phyloP scores from a whole-genome alignment of 164 flowering plant species.

The Tetrastigma voinierianum region DNA sequence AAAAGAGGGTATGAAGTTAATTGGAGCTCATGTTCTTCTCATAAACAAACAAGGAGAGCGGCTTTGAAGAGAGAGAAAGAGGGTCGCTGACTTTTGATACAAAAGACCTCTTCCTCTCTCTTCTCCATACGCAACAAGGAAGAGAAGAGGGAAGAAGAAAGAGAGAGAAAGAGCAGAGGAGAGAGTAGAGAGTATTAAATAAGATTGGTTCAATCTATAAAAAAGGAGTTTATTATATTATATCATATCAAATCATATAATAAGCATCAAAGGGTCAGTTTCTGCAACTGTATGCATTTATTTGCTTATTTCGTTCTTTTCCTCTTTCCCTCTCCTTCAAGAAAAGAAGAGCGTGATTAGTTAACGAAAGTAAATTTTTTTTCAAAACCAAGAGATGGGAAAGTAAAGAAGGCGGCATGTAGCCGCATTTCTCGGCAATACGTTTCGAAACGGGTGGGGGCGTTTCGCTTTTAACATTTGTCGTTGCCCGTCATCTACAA shows the following conservation, averaged over 20 bases:
- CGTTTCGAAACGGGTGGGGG: conserved; percentile 21
- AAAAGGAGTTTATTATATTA: background rate
- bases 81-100: conserved; percentile 73
- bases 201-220: background rate
- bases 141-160: conserved; percentile 17
- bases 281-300: conserved; percentile 13
- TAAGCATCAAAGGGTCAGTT: conserved; percentile 28
- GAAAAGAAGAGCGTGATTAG: no score
- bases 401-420: conserved; percentile 60
- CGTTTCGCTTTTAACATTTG: no score
- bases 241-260: background rate
- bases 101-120: conserved; percentile 16
- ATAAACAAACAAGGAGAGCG: conserved; percentile 11
- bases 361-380: conserved; percentile 3
- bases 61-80: conserved; percentile 25
- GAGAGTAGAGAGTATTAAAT: background rate
- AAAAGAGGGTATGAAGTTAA: conserved; percentile 8
- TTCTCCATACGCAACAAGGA: conserved; percentile 27
- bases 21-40: conserved; percentile 7
- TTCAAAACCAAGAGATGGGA: conserved; percentile 22
- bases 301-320: background rate
- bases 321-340: background rate
- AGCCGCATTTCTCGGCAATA: conserved; percentile 72
- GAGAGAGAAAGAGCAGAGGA: conserved; percentile 26
- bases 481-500: no score